Evolutionary conservation across 1,284 basidiomycete genomes (phyloP), one percentile per base, ranked within the genome.

Genomic region (Malassezia nana): DNA sequence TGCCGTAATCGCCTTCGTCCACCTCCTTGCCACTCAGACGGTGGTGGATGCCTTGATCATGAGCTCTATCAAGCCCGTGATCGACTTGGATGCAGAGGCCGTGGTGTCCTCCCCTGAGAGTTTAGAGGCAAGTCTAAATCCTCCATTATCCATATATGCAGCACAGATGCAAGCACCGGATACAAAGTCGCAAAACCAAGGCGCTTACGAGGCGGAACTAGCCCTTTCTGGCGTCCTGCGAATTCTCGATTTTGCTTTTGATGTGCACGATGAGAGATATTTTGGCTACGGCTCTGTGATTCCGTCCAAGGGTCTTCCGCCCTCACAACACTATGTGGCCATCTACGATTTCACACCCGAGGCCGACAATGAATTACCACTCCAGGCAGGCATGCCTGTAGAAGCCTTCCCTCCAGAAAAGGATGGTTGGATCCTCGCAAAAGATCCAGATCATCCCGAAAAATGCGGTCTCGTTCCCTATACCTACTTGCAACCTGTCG

Each of bases 291-390:
- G 48, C 28, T 46, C 48, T 33, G 49, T 51, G 24, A 20, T 56
- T 24, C 54, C 54, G 2, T 16, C 15, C 25, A 31, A 25, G n/a
- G 26, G 26, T 2, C 10, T 12, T n/a, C n/a, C 33, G 4, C 29
- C 16, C n/a, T 12, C 16, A 10, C n/a, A 28, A 1, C 13, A 38
- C 20, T 45, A 38, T 18, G 24, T 50, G n/a, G 53, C 35, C 15
- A 20, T 55, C 24, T 56, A 56, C 35, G 49, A 51, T 26, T 56
- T 56, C 20, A 7, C 12, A 12, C 48, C 54, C 16, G 54, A 56
- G 22, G 50, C 54, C 6, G 43, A 38, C 38, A 56, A 56, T 35
- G 54, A 56, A 32, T 43, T 56, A 29, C 50, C 42, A 38, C 48
- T 56, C n/a, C 29, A 44, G 9, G 49, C 43, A 18, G 54, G 54